These are phyloP conservation scores for Fraxinus pennsylvanica DNA, from an alignment of 257 asterid genomes.

Conservation along the genomic window DNA sequence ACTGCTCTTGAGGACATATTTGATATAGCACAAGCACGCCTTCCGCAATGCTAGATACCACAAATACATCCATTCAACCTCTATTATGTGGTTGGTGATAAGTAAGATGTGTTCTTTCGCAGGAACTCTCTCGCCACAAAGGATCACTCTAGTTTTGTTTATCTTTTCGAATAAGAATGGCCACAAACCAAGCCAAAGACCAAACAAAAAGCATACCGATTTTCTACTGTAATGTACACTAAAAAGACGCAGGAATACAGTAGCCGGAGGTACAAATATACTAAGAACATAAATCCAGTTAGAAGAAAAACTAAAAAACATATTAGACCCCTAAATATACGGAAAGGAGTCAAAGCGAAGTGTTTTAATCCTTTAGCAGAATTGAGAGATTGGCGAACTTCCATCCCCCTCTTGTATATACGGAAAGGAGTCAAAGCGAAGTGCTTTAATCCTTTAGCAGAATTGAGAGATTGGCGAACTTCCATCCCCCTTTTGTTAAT, in stretches of 20 bases:
- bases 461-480: no score
- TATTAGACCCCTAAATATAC: conserved; percentile 62
- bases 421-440: no score
- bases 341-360: conserved; percentile 60
- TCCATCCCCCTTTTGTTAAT: no score
- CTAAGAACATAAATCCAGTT: conserved; percentile 75
- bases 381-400: conserved; percentile 33
- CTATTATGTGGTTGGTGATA: conserved; percentile 82
- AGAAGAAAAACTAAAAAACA: conserved; percentile 57
- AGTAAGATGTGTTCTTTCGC: conserved; percentile 60
- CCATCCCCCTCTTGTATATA: conserved; percentile 39
- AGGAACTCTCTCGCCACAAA: conserved; percentile 82
- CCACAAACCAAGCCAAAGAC: conserved; percentile 91
- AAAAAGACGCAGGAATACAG: conserved; percentile 51
- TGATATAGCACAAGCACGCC: conserved; percentile 67
- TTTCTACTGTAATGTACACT: conserved; percentile 77
- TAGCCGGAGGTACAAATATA: conserved; percentile 60
- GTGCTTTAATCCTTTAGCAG: no score
- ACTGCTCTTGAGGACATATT: conserved; percentile 84
- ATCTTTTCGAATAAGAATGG: conserved; percentile 86
- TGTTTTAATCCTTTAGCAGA: conserved; percentile 54
- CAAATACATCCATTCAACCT: conserved; percentile 97
- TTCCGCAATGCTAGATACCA: conserved; percentile 88
- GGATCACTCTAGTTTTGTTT: conserved; percentile 71
- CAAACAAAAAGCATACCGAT: conserved; percentile 59